A percentile compares a stretch with the other conserved stretches of the same genome.
phyloP scores from a whole-genome alignment of 2,329 filamentous ascomycete species.

The Hypocrella siamensis region DNA sequence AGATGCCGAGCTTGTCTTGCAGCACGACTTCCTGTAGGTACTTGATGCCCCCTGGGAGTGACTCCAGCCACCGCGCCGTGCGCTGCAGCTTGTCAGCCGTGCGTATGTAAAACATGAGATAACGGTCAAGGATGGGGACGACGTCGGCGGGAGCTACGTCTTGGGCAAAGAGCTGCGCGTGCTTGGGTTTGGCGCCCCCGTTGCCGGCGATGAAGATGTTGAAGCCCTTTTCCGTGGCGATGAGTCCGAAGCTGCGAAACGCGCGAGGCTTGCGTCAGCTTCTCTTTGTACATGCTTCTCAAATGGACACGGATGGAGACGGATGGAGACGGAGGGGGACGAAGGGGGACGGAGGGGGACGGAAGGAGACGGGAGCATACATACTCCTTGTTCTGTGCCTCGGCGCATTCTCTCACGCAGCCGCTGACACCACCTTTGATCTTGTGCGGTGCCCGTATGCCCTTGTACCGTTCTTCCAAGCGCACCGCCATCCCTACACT shows the following conservation, averaged over 20 bases:
- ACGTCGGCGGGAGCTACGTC: conserved; percentile 75
- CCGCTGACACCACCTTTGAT: conserved; percentile 82
- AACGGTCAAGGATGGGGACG: conserved; percentile 71
- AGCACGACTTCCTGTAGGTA: conserved; percentile 74
- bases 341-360: not conserved
- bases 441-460: conserved; percentile 77
- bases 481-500: conserved; percentile 82
- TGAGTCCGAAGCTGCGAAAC: conserved; percentile 57
- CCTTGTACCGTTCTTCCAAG: conserved; percentile 83
- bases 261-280: not conserved
- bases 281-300: not conserved
- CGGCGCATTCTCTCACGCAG: conserved; percentile 83
- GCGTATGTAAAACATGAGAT: conserved; percentile 85
- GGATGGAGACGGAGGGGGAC: not conserved
- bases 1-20: conserved; percentile 75
- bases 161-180: conserved; percentile 71
- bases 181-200: conserved; percentile 70
- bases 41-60: conserved; percentile 65
- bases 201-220: conserved; percentile 88
- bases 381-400: conserved; percentile 83
- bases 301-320: not conserved
- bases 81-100: conserved; percentile 82
- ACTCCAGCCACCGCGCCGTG: conserved; percentile 78
- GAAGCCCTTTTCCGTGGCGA: conserved; percentile 84
- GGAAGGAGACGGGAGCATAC: conserved; percentile 10